Conservation (phyloP, 306 rosid genomes). For the Ziziphus jujuba region DNA sequence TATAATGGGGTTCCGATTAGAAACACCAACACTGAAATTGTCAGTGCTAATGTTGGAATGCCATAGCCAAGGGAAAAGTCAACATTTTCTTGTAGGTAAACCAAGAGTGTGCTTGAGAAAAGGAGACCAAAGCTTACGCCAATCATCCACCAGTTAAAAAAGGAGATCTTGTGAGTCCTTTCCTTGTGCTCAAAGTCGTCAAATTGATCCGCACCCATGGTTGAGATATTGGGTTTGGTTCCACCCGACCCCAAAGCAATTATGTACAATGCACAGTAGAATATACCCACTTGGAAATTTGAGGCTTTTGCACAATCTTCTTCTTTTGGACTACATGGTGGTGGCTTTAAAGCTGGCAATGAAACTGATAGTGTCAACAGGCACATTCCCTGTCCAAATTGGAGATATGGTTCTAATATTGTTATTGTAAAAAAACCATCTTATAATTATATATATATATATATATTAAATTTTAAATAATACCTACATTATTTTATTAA, state of each 20-base stretch:
- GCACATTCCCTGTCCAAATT: slow-evolving; percentile 39
- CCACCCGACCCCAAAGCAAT: slow-evolving; percentile 68
- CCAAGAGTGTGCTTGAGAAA: slow-evolving; percentile 49
- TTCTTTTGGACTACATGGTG: slow-evolving; percentile 42
- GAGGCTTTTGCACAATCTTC: slow-evolving; percentile 44
- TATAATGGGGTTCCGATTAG: slow-evolving; percentile 55
- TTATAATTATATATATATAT: too few species aligned
- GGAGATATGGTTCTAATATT: too few species aligned
- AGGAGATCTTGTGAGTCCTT: slow-evolving; percentile 49
- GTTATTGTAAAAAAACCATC: too few species aligned
- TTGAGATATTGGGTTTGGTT: slow-evolving; percentile 68
- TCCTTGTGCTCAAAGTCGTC: slow-evolving; percentile 67
- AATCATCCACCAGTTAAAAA: slow-evolving; percentile 75
- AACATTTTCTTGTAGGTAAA: slow-evolving; percentile 63
- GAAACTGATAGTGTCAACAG: slow-evolving; percentile 61
- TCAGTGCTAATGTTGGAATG: slow-evolving; percentile 63
- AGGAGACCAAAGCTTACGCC: slow-evolving; percentile 51
- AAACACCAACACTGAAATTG: slow-evolving; percentile 47
- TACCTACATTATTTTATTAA: too few species aligned
- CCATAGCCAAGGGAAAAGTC: slow-evolving; percentile 75
- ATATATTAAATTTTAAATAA: too few species aligned
- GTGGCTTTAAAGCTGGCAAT: slow-evolving; percentile 55
- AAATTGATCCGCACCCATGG: slow-evolving; percentile 78
- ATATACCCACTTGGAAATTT: slow-evolving; percentile 47
- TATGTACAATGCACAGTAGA: slow-evolving; percentile 56